Percentiles rank a stretch among this genome's conserved stretches.
Evolutionary conservation across 306 rosid species (phyloP).

Genomic region (Erythrophleum fordii): DNA sequence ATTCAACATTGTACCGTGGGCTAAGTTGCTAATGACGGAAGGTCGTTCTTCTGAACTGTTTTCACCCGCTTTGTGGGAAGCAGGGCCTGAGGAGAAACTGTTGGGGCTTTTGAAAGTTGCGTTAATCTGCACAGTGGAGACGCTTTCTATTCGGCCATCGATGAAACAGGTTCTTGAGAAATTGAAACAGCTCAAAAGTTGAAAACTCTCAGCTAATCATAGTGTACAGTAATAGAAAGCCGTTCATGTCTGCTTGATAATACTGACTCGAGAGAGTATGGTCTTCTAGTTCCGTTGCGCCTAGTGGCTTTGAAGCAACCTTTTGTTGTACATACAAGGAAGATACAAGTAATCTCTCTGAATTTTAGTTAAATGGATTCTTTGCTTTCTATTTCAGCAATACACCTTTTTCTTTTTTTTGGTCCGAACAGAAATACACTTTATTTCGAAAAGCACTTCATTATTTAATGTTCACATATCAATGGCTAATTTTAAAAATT

Average conservation of each 20-base stretch:
- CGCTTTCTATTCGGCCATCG: constrained; percentile 54
- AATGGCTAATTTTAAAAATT: background rate
- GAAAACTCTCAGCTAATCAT: constrained; percentile 32
- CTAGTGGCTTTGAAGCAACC: background rate
- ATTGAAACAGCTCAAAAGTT: constrained; percentile 50
- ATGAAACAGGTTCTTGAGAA: constrained; percentile 61
- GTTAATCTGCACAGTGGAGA: constrained; percentile 54
- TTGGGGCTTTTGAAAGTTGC: constrained; percentile 53
- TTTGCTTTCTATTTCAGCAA: background rate
- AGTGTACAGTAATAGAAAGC: constrained; percentile 19
- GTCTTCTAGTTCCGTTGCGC: background rate
- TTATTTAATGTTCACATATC: background rate
- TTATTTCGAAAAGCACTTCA: background rate
- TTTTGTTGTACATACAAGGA: background rate
- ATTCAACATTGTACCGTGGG: constrained; percentile 77
- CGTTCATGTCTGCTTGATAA: constrained; percentile 25
- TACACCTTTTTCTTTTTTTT: too few species aligned
- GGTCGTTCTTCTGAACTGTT: constrained; percentile 55
- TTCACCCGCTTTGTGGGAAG: constrained; percentile 55
- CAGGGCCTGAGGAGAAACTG: constrained; percentile 54
- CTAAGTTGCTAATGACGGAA: constrained; percentile 53
- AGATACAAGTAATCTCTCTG: background rate
- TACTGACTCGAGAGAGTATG: background rate
- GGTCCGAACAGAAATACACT: too few species aligned
- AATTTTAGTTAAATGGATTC: background rate